Base-by-base conservation (phyloP, 2,329 filamentous ascomycete species). In the Aspergillus felis region DNA sequence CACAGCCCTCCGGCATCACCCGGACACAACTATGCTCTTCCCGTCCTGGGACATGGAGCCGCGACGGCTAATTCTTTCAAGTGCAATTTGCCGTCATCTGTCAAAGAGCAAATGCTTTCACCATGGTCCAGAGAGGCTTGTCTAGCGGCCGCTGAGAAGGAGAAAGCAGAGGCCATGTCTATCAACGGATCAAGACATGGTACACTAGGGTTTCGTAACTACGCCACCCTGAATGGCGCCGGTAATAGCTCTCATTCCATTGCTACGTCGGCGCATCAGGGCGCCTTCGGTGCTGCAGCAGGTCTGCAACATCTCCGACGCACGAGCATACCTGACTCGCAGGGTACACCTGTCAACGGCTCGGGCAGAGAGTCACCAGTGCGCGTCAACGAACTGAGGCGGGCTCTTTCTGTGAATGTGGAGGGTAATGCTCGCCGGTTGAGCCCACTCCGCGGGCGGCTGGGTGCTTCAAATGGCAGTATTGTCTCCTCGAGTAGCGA, bases 91-190 rank as follows among this genome's bases (percentile, higher is more conserved):
- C 89, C 91, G 0, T 72, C 78, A 17, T 81, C 79, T 28, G 84
- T 91, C 64, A 86, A 83, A 62, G 90, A 94, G 60, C 84, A 90
- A 63, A 90, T 97, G 83, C 77, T 91, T 57, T 79, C 84, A 22
- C 84, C 90, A 50, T 97, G 93, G 93, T 88, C 86, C 42, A 87
- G 87, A 68, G 92, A 96, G 24, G 76, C 80, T 14, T 89, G 89
- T 32, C 78, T 94, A 53, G 83, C 87, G 10, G 81, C 84, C 41
- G 82, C 90, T 51, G 85, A 89, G 58, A 85, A 79, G 57, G 79
- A 89, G 55, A 84, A 81, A 51, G 87, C 87, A 65, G 90, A 87
- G 65, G 85, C 89, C 0, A 84, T 84, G 12, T 96, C 91, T 3
- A 77, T 95, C 55, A 89, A 81, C 54, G 91, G 91, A 24, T 95